These are phyloP conservation scores for Coniella lustricola DNA, from an alignment of 2,329 filamentous ascomycete species.

Conservation along the genomic window DNA sequence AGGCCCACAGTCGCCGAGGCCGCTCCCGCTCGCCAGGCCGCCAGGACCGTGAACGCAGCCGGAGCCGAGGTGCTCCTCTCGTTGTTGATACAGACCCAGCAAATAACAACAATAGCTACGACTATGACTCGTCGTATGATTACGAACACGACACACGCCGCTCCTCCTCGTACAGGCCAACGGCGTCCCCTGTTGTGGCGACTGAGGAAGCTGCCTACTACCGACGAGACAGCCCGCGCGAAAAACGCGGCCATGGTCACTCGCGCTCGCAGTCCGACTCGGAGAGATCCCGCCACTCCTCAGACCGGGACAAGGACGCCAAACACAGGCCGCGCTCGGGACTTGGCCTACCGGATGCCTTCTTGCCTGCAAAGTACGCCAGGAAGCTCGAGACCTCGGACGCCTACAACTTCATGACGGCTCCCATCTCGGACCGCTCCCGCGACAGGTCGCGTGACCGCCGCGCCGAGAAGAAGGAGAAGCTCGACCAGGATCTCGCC, in stretches of 20 bases:
- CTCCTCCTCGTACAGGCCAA: slow-evolving; percentile 15
- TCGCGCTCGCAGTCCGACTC: slow-evolving; percentile 18
- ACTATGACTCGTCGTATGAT: slow-evolving; percentile 27
- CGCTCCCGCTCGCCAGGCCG: slow-evolving; percentile 42
- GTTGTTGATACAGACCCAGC: slow-evolving; percentile 38
- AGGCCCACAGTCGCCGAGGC: slow-evolving; percentile 33
- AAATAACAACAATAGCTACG: no score
- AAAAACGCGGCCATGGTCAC: slow-evolving; percentile 15
- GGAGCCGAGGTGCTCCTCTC: slow-evolving; percentile 26
- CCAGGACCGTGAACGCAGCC: slow-evolving; percentile 29
- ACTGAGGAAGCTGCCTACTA: slow-evolving; percentile 28
- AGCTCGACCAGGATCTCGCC: slow-evolving; percentile 37
- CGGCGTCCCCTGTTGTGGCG: slow-evolving; percentile 21
- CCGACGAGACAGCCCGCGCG: slow-evolving; percentile 24
- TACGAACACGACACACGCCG: slow-evolving; percentile 26
- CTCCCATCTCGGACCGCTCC: slow-evolving; percentile 21
- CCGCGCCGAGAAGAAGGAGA: slow-evolving; percentile 21
- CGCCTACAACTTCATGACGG: slow-evolving; percentile 19
- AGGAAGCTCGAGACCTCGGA: slow-evolving; percentile 23
- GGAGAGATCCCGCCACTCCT: slow-evolving; percentile 23
- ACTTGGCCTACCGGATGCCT: slow-evolving; percentile 26
- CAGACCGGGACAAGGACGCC: slow-evolving; percentile 13
- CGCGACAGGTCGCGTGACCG: slow-evolving; percentile 23
- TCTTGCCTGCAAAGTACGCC: slow-evolving; percentile 42
- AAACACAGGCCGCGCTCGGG: slow-evolving; percentile 13